Conservation (phyloP, 345 rosid species). For the Linum tenue region DNA sequence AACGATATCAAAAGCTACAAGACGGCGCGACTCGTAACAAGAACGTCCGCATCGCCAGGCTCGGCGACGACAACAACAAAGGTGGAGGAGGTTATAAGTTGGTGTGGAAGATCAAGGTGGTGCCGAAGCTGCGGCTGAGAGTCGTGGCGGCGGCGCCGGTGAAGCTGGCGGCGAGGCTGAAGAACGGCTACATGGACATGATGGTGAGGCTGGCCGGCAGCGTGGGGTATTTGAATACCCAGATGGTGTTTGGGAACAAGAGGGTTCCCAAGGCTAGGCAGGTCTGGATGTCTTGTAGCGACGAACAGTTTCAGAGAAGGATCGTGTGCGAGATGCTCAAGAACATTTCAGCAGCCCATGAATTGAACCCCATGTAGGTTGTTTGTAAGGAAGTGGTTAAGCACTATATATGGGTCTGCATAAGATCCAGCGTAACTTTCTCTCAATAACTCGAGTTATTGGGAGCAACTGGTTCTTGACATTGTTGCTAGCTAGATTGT, state of each 20-base stretch:
- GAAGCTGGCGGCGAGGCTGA: conserved; percentile 24
- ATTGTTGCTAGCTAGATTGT: no score
- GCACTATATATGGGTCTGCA: no score
- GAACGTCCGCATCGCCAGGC: conserved; percentile 16
- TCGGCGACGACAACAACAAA: conserved; percentile 6
- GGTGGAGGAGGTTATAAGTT: conserved; percentile 11
- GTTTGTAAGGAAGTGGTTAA: not conserved
- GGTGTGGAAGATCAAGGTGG: conserved; percentile 30
- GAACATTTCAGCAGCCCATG: conserved; percentile 17
- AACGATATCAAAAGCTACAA: conserved; percentile 20
- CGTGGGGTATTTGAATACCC: conserved; percentile 19
- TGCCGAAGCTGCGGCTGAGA: conserved; percentile 21
- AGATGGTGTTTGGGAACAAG: conserved; percentile 18
- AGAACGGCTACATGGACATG: conserved; percentile 25
- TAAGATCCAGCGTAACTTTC: no score
- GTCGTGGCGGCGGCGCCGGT: conserved; percentile 16
- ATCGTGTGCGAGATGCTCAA: conserved; percentile 32
- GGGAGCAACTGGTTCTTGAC: no score
- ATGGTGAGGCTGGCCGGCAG: conserved; percentile 23
- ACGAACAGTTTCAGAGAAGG: conserved; percentile 25
- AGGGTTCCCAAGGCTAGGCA: conserved; percentile 24
- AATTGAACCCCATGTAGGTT: conserved; percentile 4
- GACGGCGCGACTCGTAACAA: conserved; percentile 1
- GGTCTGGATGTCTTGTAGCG: conserved; percentile 4
- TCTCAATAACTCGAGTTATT: no score